These are phyloP conservation scores for Kodamaea ohmeri DNA, from an alignment of 1,139 yeast species.

Conservation along the genomic window DNA sequence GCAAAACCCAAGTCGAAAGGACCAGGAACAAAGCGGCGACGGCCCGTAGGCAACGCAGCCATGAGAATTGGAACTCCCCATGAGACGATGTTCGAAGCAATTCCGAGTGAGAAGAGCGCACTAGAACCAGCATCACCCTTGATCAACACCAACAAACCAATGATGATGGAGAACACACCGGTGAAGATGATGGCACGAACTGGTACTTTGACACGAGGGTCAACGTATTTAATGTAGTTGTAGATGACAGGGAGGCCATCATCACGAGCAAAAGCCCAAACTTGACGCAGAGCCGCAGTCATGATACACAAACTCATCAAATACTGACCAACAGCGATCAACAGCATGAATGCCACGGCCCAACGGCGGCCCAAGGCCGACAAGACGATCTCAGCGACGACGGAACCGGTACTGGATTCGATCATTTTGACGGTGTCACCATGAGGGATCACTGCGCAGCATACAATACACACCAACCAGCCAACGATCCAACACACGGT, in stretches of 20 bases:
- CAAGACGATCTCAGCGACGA: conserved; percentile 63
- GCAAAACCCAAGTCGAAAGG: conserved; percentile 32
- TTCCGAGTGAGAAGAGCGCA: conserved; percentile 50
- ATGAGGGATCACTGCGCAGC: conserved; percentile 51
- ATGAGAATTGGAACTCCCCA: conserved; percentile 45
- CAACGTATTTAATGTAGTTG: conserved; percentile 27
- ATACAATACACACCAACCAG: conserved; percentile 52
- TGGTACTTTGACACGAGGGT: conserved; percentile 27
- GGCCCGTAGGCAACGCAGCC: conserved; percentile 42
- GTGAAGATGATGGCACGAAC: conserved; percentile 34
- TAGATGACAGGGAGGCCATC: conserved; percentile 45
- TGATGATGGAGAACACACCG: conserved; percentile 24
- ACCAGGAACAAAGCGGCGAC: conserved; percentile 28
- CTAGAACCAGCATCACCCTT: conserved; percentile 33
- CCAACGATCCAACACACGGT: conserved; percentile 61
- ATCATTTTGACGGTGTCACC: conserved; percentile 45
- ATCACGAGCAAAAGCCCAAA: conserved; percentile 54
- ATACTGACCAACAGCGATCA: conserved; percentile 60
- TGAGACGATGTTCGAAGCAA: conserved; percentile 43
- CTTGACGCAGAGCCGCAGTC: conserved; percentile 50
- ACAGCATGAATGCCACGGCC: conserved; percentile 64
- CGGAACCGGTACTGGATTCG: conserved; percentile 47
- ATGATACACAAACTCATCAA: conserved; percentile 62
- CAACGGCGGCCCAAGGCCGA: conserved; percentile 68
- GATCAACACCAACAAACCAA: conserved; percentile 35